Conservation (phyloP, 805 yeast genomes). For the Suhomyces sp. region DNA sequence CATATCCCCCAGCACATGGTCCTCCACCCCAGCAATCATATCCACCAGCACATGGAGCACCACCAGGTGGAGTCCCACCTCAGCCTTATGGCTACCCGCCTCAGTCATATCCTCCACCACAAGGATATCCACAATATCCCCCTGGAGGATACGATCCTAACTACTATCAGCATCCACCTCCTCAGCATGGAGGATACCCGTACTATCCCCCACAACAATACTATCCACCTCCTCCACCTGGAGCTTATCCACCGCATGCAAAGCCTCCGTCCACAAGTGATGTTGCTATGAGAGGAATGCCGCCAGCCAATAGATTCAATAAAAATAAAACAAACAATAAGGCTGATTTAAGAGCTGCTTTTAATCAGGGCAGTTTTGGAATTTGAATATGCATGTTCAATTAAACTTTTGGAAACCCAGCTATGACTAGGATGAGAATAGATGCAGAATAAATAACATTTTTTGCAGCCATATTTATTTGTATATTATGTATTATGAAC, state of each 20-base stretch:
- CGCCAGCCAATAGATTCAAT: slow-evolving; percentile 37
- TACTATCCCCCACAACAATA: slow-evolving; percentile 12
- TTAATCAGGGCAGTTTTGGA: slow-evolving; percentile 68
- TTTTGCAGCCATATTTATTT: neutral
- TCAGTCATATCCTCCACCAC: slow-evolving; percentile 13
- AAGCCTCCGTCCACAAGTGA: slow-evolving; percentile 32
- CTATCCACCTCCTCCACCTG: slow-evolving; percentile 16
- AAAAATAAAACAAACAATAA: slow-evolving; percentile 49
- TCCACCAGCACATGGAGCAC: slow-evolving; percentile 12
- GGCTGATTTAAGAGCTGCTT: slow-evolving; percentile 60
- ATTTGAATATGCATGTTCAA: slow-evolving; percentile 47
- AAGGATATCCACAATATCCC: slow-evolving; percentile 13
- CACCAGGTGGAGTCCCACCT: slow-evolving; percentile 10
- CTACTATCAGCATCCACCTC: slow-evolving; percentile 9
- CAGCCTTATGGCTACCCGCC: slow-evolving; percentile 11
- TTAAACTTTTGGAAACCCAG: no score
- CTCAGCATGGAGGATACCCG: slow-evolving; percentile 13
- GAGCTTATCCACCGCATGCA: slow-evolving; percentile 4
- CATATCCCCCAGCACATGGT: slow-evolving; percentile 7
- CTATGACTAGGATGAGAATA: no score
- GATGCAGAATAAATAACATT: neutral
- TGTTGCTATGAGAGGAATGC: slow-evolving; percentile 47
- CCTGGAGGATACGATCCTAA: slow-evolving; percentile 9
- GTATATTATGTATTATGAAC: no score
- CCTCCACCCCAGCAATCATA: slow-evolving; percentile 13